These are phyloP conservation scores for Gremmenia infestans DNA, from an alignment of 2,329 filamentous ascomycete species.

Conservation along the genomic window DNA sequence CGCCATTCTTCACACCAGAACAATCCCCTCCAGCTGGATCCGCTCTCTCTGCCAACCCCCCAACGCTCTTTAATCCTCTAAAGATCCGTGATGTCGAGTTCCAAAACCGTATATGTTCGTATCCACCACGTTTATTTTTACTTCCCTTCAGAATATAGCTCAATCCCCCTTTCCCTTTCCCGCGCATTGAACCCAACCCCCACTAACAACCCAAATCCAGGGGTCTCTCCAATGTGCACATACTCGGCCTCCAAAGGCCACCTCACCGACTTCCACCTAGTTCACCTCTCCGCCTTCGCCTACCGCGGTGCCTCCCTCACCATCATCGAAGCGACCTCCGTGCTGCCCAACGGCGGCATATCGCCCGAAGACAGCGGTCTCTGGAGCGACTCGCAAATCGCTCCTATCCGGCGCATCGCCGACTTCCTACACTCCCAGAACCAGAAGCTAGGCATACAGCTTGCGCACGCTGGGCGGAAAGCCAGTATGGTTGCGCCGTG, in stretches of 20 bases:
- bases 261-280: slow-evolving; percentile 32
- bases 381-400: slow-evolving; percentile 36
- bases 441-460: slow-evolving; percentile 65
- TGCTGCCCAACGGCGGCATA: slow-evolving; percentile 32
- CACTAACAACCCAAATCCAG: slow-evolving; percentile 8
- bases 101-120: slow-evolving; percentile 39
- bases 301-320: slow-evolving; percentile 32
- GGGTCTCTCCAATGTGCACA: slow-evolving; percentile 45
- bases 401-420: slow-evolving; percentile 32
- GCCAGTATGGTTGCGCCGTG: slow-evolving; percentile 35
- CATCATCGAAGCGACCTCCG: slow-evolving; percentile 33
- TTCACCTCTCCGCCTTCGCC: slow-evolving; percentile 29
- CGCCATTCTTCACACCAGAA: slow-evolving; percentile 29
- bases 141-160: not conserved
- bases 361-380: slow-evolving; percentile 29
- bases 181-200: not conserved
- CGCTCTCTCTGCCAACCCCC: slow-evolving; percentile 25
- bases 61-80: slow-evolving; percentile 40
- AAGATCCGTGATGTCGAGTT: slow-evolving; percentile 40
- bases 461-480: slow-evolving; percentile 58
- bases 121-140: not conserved
- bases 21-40: slow-evolving; percentile 29
- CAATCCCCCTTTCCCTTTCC: not conserved
- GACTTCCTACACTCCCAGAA: slow-evolving; percentile 44
- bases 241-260: slow-evolving; percentile 28